A percentile compares a stretch with the other conserved stretches of the same genome.
These are phyloP conservation scores for Phytophthora parvispora DNA, from an alignment of 352 stramenopile genomes.

Conservation along the genomic window DNA sequence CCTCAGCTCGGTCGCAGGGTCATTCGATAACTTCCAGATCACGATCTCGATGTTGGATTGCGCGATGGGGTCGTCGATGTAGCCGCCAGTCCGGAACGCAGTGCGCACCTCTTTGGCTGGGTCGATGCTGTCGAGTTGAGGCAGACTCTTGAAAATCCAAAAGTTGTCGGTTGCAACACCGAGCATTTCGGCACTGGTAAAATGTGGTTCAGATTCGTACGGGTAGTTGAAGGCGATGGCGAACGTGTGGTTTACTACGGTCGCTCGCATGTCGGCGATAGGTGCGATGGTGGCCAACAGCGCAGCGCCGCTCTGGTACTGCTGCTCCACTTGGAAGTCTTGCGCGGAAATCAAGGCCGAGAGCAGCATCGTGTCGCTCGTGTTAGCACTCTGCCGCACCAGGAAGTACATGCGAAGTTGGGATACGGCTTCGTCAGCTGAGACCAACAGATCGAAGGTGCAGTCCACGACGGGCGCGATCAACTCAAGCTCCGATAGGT, in stretches of 20 bases:
- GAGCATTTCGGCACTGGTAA: slow-evolving; percentile 13
- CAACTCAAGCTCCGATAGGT: slow-evolving; percentile 30
- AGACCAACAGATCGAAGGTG: slow-evolving; percentile 18
- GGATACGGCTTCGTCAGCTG: slow-evolving; percentile 16
- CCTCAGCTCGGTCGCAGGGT: slow-evolving; percentile 23
- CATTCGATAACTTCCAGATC: slow-evolving; percentile 26
- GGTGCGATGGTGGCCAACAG: slow-evolving; percentile 22
- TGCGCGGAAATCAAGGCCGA: slow-evolving; percentile 25
- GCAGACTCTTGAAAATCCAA: slow-evolving; percentile 21
- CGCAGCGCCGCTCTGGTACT: slow-evolving; percentile 28
- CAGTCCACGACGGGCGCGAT: slow-evolving; percentile 34
- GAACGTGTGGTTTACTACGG: slow-evolving; percentile 24
- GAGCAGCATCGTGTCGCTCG: slow-evolving; percentile 26
- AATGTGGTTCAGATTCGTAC: slow-evolving; percentile 23
- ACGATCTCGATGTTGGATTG: slow-evolving; percentile 51
- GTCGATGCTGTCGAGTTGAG: slow-evolving; percentile 4
- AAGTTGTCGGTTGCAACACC: slow-evolving; percentile 22
- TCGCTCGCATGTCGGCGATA: slow-evolving; percentile 31
- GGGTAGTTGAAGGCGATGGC: slow-evolving; percentile 34
- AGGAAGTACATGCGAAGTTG: slow-evolving; percentile 39
- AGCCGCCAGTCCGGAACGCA: slow-evolving; percentile 35
- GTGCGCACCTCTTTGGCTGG: slow-evolving; percentile 33
- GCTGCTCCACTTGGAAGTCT: slow-evolving; percentile 29
- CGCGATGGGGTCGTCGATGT: slow-evolving; percentile 37
- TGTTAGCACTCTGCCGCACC: slow-evolving; percentile 13